Evolutionary conservation across 164 flowering plant genomes (phyloP), one percentile per base, ranked within the genome.

Genomic region (Umbellularia californica): DNA sequence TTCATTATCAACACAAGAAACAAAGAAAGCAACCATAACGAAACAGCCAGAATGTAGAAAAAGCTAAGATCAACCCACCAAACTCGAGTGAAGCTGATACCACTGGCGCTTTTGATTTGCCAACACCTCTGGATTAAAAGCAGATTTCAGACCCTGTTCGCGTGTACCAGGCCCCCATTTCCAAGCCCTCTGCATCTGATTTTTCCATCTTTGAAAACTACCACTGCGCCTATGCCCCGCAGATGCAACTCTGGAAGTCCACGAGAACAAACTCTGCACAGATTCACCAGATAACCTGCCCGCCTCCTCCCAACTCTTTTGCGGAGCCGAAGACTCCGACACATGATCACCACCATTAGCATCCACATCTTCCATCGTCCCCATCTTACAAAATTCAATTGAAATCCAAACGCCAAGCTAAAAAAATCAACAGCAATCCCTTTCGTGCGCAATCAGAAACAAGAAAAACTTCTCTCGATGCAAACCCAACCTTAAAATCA

Each of bases 91-190:
- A 79, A 82, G 77, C 86, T 87, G 90, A 83, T 91, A 91, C 98
- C 98, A 95, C 83, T 88, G 94, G n/a, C 98, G 88, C 79, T 95
- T 95, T 72, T 93, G 98, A 83, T 95, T 88, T 5, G 94, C 93
- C 84, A 93, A 80, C 67, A 91, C 79, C 88, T 95, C 98, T 4
- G 97, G 98, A 81, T 95, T 89, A 79, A 95, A 95, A 77, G 76
- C 74, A 5, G 83, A 80, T 35, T 70, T 74, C 55, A 50, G 52
- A 69, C 41, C 23, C 35, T 70, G 75, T 51, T 74, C 81, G 2
- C 73, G 67, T 15, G 52, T 0, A 67, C 25, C n/a, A 0, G 69
- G 81, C 65, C 90, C 91, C 92, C 95, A 85, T 33, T 79, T 75
- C 92, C 92, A 90, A 70, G 97, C 95, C 83, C 70, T 91, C 79